Evolutionary conservation across 345 rosid genomes (phyloP), one percentile per base, ranked within the genome.

Genomic region (Salix dunnii): DNA sequence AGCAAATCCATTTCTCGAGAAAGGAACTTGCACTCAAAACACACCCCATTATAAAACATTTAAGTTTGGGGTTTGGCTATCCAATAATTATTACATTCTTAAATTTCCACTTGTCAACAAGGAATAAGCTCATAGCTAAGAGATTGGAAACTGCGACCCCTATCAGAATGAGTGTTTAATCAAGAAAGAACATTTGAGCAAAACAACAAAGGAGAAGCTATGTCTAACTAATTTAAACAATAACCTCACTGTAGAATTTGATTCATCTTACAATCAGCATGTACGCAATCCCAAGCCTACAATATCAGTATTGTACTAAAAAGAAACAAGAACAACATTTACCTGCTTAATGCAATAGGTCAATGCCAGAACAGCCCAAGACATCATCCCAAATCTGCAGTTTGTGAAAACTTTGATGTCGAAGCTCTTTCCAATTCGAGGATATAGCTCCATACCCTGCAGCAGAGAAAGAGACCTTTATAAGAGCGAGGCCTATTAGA

Each of bases 261-360:
- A 60, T 51, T n/a, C 1, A 27, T 55, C 30, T 40, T 66, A 16
- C 51, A 33, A 3, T 20, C 42, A 35, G 35, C 18, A 28, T 61
- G 36, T 68, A 27, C 7, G 27, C 28, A 49, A 69, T 9, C 25
- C 49, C 60, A 38, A 58, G 23, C 18, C n/a, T 36, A 38, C 6
- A 67, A 38, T 23, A 23, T 21, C 18, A 66, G 48, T 16, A 9
- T 46, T 21, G 25, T 20, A 35, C 38, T 49, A 49, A 40, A 67
- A 69, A n/a, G 51, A 27, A 74, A 62, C 53, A 49, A 17, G 71
- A 46, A 53, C 25, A 65, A 40, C 49, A 70, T 30, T 38, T 84
- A 96, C 99, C 98, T 96, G 99, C 82, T 94, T 96, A 78, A 96
- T 88, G 89, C 99, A 94, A 86, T 96, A 96, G n/a, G 98, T 92